Conservation (phyloP, 208 protist species). For the Acanthamoeba royreba region DNA sequence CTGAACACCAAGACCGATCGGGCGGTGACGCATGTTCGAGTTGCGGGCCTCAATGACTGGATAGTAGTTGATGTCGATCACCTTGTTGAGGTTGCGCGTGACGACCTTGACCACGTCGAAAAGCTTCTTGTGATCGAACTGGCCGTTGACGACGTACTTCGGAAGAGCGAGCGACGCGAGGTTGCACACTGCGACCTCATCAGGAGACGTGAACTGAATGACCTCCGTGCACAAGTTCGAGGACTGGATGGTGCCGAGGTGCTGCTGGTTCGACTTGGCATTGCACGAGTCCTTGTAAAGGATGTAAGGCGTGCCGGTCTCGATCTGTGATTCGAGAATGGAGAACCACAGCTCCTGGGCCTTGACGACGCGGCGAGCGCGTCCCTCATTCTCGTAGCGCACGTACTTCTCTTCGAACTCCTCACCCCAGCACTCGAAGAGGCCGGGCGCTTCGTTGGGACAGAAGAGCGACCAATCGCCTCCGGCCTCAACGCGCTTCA, state of each 20-base stretch:
- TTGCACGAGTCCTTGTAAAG: conserved; percentile 99
- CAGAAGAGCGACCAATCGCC: conserved; percentile 97
- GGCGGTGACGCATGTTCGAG: conserved; percentile 96
- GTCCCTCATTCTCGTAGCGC: conserved; percentile 80
- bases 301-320: conserved; percentile 99
- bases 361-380: conserved; percentile 84
- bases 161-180: conserved; percentile 97
- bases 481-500: conserved; percentile 95
- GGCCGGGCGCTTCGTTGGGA: conserved; percentile 92
- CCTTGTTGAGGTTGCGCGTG: conserved; percentile 96
- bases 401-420: conserved; percentile 94
- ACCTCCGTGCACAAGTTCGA: conserved; percentile 99
- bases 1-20: conserved; percentile 98
- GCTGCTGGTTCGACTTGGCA: conserved; percentile 98
- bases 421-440: conserved; percentile 94
- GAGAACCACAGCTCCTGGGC: conserved; percentile 98
- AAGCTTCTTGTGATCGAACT: conserved; percentile 90
- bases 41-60: conserved; percentile 91
- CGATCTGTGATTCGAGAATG: conserved; percentile 97
- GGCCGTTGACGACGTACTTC: conserved; percentile 88
- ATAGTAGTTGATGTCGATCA: conserved; percentile 99
- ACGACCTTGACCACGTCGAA: conserved; percentile 88
- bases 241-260: conserved; percentile 98
- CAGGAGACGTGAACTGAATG: conserved; percentile 95
- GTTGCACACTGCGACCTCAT: conserved; percentile 98